Percentiles rank a stretch among this genome's conserved stretches.
Conservation (phyloP, 345 rosid genomes). For the Eucalyptus coolabah region DNA sequence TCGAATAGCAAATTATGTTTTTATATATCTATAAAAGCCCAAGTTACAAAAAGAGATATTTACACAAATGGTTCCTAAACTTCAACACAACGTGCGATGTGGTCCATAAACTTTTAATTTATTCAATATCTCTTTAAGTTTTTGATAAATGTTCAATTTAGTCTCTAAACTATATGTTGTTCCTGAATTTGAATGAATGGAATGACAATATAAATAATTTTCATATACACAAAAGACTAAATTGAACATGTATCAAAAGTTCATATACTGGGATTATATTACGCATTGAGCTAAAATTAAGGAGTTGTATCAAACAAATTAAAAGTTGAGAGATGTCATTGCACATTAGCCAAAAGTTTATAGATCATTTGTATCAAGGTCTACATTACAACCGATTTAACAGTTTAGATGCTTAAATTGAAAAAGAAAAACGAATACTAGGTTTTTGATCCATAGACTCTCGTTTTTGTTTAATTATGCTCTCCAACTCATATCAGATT, state of each 20-base stretch:
- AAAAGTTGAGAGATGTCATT: no score
- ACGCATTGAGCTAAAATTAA: neutral
- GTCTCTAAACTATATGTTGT: neutral
- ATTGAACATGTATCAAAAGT: no score
- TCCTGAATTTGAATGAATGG: neutral
- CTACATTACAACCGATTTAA: neutral
- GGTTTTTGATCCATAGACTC: neutral
- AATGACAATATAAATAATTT: neutral
- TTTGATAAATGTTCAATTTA: neutral
- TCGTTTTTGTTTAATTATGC: neutral
- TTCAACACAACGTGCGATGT: neutral
- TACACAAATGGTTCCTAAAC: neutral
- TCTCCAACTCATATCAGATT: neutral
- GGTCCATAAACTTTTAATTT: neutral
- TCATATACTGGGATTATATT: accelerated
- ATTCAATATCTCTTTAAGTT: neutral
- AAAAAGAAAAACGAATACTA: neutral
- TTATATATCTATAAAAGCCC: neutral
- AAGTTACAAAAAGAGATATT: neutral
- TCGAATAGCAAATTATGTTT: neutral
- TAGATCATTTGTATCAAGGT: neutral
- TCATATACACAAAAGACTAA: no score
- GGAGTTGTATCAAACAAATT: accelerated
- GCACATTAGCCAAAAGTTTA: neutral
- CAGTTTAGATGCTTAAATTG: neutral